Conservation (phyloP, 2,329 filamentous ascomycete species). For the Trichophyton equinum region DNA sequence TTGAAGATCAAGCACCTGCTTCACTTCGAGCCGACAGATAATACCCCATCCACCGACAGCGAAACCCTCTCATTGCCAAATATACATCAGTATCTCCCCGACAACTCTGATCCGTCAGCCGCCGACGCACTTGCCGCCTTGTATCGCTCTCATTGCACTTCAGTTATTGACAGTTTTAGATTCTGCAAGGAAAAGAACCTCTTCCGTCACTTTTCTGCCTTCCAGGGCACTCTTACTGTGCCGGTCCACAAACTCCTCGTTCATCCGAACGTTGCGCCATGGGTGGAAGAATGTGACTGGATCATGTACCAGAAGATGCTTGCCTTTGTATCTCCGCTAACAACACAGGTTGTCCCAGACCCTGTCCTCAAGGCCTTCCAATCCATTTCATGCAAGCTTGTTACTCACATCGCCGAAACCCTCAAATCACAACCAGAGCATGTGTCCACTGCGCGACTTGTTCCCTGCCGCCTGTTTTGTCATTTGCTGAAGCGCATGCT, state of each 20-base stretch:
- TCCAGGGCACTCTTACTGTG: conserved; percentile 91
- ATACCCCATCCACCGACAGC: conserved; percentile 41
- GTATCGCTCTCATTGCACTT: conserved; percentile 90
- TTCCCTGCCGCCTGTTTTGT: conserved; percentile 79
- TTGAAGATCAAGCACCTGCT: conserved; percentile 31
- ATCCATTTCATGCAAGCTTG: conserved; percentile 71
- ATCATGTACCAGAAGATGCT: conserved; percentile 96
- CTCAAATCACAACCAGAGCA: conserved; percentile 77
- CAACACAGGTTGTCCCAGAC: conserved; percentile 80
- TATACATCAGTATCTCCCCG: conserved; percentile 68
- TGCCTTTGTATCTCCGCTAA: conserved; percentile 75
- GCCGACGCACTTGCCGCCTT: conserved; percentile 75
- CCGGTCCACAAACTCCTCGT: conserved; percentile 88
- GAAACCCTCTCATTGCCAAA: conserved; percentile 70
- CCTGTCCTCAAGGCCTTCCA: conserved; percentile 75
- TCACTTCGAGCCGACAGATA: conserved; percentile 25
- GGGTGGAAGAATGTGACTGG: conserved; percentile 94
- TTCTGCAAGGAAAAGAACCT: conserved; percentile 97
- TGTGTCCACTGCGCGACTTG: conserved; percentile 74
- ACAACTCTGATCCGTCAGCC: conserved; percentile 71
- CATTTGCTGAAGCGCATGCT: conserved; percentile 75
- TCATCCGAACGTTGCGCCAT: conserved; percentile 66
- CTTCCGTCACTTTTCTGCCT: conserved; percentile 86
- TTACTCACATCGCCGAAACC: conserved; percentile 67
- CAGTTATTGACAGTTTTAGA: conserved; percentile 84